Base-by-base conservation (phyloP, 2,329 filamentous ascomycete species). In the Pseudocercospora fuligena region DNA sequence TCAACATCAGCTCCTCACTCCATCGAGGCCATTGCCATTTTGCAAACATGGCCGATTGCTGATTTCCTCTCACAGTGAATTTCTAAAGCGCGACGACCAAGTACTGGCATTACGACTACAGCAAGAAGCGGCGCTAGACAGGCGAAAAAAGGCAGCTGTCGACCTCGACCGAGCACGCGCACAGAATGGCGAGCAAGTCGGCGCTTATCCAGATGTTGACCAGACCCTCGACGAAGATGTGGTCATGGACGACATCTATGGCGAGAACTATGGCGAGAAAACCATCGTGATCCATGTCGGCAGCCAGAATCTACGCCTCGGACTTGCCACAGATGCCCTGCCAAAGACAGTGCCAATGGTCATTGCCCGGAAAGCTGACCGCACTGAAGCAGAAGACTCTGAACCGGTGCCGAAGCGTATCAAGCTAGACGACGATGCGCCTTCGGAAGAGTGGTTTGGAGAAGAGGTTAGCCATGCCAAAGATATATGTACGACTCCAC, bases 41-140 rank as follows among this genome's bases (percentile, higher is more conserved):
- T 46, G 5, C 27, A 23, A 31, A 31, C 5, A 51, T 21, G 5
- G 14, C 51, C 25, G 27, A 56, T 12, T 3, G 23, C 19, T 61
- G 27, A 56, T 14, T 4, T 27, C 29, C 3, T 56, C 16, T 46
- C 31, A 7, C 40, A 97, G 93, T 68, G 95, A 99, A 78, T 99
- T 97, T 75, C 92, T 99, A 82, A 99, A 99, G 83, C 91, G 94
- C 76, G 95, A 99, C 83, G 95, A 98, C 75, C 95, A 99, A 82
- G 90, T 97, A 66, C 88, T 99, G 36, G 93, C 94, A 12, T 88
- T 94, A 64, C 90, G 95, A 75, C 87, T 97, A 16, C 93, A 97
- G 74, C 91, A 90, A 79, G 95, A 99, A 78, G 93, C 94, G 73
- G 90, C 89, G 60, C 87, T 93, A 71, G 93, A 95, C 69, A 88